These are phyloP conservation scores for Ascochyta koolunga DNA, from an alignment of 2,329 filamentous ascomycete species.

Conservation along the genomic window DNA sequence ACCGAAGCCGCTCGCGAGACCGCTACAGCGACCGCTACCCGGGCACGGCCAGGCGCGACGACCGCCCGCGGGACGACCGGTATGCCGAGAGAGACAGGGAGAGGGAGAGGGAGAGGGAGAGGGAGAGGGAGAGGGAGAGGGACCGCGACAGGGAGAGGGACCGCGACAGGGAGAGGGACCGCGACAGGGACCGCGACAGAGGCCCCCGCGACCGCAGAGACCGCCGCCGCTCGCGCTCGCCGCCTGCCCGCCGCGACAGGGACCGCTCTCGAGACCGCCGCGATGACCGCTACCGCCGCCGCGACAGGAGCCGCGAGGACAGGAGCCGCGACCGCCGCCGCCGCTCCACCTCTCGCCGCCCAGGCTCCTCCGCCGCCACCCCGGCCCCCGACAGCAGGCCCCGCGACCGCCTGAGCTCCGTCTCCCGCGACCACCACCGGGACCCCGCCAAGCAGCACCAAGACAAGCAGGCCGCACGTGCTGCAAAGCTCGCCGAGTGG, in stretches of 20 bases:
- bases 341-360: slow-evolving; percentile 66
- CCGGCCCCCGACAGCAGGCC: slow-evolving; percentile 31
- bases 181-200: no score
- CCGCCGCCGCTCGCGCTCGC: slow-evolving; percentile 54
- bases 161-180: no score
- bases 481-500: slow-evolving; percentile 70
- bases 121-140: no score
- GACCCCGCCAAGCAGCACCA: slow-evolving; percentile 45
- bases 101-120: no score
- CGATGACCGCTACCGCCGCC: slow-evolving; percentile 39
- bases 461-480: slow-evolving; percentile 34
- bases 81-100: slow-evolving; percentile 45
- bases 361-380: slow-evolving; percentile 59
- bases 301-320: slow-evolving; percentile 50
- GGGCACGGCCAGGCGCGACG: slow-evolving; percentile 19
- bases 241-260: slow-evolving; percentile 59
- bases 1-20: slow-evolving; percentile 49
- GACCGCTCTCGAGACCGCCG: slow-evolving; percentile 64
- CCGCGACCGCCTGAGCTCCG: slow-evolving; percentile 41
- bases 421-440: slow-evolving; percentile 54
- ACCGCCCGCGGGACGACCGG: slow-evolving; percentile 55
- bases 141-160: no score
- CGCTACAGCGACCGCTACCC: slow-evolving; percentile 57
- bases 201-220: slow-evolving; percentile 51
- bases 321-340: slow-evolving; percentile 36